Evolutionary conservation across 2,329 filamentous ascomycete genomes (phyloP), one percentile per base, ranked within the genome.

Genomic region (Biscogniauxia mediterranea): DNA sequence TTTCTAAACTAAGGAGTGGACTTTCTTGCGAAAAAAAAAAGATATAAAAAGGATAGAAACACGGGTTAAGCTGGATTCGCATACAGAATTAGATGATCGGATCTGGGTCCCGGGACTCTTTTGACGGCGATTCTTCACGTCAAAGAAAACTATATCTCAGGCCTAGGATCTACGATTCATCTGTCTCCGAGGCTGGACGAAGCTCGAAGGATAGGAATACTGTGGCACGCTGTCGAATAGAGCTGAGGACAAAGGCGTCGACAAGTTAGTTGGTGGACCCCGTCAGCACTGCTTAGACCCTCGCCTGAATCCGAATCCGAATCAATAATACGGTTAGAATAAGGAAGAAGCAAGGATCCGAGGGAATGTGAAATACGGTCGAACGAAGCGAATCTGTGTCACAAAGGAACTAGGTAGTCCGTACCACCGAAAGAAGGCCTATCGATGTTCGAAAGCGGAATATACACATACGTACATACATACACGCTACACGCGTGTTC

Each of bases 321-420:
- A 46, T 46, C 38, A 46, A 46, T 46, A 46, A 46, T 46, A 46
- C 17, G 17, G 38, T 15, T 17, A n/a, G 6, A 46, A n/a, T 3
- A 46, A n/a, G 38, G 38, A 46, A 46, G 38, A 46, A 46, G 17
- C 38, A 46, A 46, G 38, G 38, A 28, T 17, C 21, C 49, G n/a
- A 7, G 20, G 13, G 20, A n/a, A 28, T n/a, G 46, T 23, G n/a
- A 25, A 32, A 46, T 46, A 26, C 17, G 54, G 54, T 57, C 28
- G 25, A 28, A 28, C 52, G 54, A 49, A 42, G 38, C 42, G 52
- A 54, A 56, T 23, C 28, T 9, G 57, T 61, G 60, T 60, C 56
- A 70, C 61, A 69, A 69, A 68, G 59, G 59, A 64, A 61, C 56
- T 58, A 60, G n/a, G n/a, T n/a, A n/a, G 59, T 28, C 38, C 38